phyloP scores from a whole-genome alignment of 306 rosid species.

The Purshia tridentata region DNA sequence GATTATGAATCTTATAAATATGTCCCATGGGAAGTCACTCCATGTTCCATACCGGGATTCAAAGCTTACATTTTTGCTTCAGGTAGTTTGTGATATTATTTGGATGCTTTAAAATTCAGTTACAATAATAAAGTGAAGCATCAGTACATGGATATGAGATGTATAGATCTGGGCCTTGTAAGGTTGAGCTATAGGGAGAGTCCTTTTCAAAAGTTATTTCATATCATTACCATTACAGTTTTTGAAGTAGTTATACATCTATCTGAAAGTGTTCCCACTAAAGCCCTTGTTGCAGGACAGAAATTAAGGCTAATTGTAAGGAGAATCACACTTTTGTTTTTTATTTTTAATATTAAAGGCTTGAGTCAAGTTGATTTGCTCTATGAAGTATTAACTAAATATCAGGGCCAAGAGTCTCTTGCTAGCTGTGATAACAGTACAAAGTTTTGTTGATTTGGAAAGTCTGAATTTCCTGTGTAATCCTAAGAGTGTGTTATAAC shows the following conservation, averaged over 20 bases:
- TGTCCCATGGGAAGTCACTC: slow-evolving; percentile 86
- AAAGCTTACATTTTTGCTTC: slow-evolving; percentile 95
- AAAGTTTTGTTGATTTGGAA: background rate
- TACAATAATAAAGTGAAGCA: slow-evolving; percentile 1
- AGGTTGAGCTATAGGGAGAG: too few relatives aligned
- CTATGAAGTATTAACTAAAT: background rate
- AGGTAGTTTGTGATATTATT: slow-evolving; percentile 48
- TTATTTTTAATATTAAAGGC: background rate
- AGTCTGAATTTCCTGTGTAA: background rate
- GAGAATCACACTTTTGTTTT: background rate
- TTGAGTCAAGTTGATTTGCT: background rate
- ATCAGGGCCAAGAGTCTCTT: background rate
- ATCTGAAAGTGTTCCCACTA: background rate
- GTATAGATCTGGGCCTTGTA: too few relatives aligned
- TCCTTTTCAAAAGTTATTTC: background rate
- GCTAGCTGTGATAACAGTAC: background rate
- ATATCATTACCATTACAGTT: background rate
- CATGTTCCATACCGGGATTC: slow-evolving; percentile 98
- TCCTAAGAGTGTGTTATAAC: background rate
- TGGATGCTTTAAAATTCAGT: background rate
- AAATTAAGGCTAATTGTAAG: background rate
- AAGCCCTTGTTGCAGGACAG: background rate
- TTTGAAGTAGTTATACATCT: background rate
- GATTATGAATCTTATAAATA: slow-evolving; percentile 85
- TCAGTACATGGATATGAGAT: background rate